Evolutionary conservation across 495 filamentous ascomycete genomes (phyloP).

Genomic region (Trichoderma erinaceum): DNA sequence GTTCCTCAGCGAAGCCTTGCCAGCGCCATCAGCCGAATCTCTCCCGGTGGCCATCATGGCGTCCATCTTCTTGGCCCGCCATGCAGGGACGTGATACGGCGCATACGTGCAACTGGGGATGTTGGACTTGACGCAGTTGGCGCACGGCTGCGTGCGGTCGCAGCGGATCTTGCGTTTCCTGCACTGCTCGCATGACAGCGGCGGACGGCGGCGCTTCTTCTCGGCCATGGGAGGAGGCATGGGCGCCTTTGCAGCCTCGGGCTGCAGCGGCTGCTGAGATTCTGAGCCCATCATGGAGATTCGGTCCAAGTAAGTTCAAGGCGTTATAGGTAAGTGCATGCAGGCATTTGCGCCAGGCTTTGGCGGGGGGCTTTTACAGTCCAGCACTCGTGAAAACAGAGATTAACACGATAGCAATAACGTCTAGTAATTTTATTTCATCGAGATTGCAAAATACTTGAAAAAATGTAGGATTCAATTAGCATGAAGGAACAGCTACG

Average conservation of each 20-base stretch:
- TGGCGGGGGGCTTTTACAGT: no score
- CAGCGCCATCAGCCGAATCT: conserved; percentile 10
- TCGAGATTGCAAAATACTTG: no score
- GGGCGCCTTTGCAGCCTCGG: background rate
- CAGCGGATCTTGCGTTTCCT: conserved; percentile 51
- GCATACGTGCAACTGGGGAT: conserved; percentile 40
- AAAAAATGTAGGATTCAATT: no score
- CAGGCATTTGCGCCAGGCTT: no score
- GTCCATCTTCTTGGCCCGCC: conserved; percentile 27
- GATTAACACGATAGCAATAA: no score
- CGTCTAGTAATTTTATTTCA: no score
- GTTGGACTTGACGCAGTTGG: conserved; percentile 43
- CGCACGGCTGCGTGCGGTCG: conserved; percentile 46
- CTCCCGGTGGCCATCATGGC: conserved; percentile 24
- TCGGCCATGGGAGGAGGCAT: background rate
- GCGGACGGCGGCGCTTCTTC: conserved; percentile 26
- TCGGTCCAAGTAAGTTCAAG: no score
- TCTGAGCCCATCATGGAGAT: background rate
- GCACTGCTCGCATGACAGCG: conserved; percentile 48
- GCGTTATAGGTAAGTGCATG: no score
- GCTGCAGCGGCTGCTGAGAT: background rate
- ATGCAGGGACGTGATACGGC: conserved; percentile 12
- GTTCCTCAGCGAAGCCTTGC: background rate
- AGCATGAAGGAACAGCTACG: no score
- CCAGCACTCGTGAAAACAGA: no score